phyloP scores from a whole-genome alignment of 495 filamentous ascomycete species.

The Aspergillus baeticus region DNA sequence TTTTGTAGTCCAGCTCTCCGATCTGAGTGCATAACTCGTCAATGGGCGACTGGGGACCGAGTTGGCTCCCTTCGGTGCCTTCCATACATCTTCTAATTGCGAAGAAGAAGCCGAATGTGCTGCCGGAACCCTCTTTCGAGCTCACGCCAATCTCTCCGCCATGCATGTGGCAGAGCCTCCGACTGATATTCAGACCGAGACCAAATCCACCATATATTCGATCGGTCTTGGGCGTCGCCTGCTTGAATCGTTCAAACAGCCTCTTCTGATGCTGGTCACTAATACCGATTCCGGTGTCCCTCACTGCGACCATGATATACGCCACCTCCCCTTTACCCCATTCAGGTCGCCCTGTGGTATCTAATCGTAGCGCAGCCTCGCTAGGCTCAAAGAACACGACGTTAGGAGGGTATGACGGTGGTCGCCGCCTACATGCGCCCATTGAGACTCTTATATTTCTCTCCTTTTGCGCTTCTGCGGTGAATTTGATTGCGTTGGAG shows the following conservation, averaged over 20 bases:
- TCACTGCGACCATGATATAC: conserved; percentile 71
- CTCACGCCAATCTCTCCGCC: conserved; percentile 82
- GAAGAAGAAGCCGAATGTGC: conserved; percentile 85
- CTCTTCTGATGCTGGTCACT: conserved; percentile 69
- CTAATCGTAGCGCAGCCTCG: conserved; percentile 30
- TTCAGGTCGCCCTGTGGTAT: conserved; percentile 52
- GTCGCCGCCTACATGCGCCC: conserved; percentile 58
- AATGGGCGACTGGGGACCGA: conserved; percentile 14
- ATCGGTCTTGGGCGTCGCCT: conserved; percentile 75
- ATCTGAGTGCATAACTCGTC: conserved; percentile 23
- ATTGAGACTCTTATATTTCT: conserved; percentile 69
- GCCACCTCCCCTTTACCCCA: conserved; percentile 69
- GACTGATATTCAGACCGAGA: conserved; percentile 78
- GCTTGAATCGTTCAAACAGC: conserved; percentile 79
- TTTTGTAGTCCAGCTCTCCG: conserved; percentile 19
- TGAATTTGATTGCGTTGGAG: conserved; percentile 80
- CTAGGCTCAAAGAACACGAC: conserved; percentile 54
- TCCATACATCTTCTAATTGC: conserved; percentile 46
- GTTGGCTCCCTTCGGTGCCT: conserved; percentile 8
- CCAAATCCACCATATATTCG: conserved; percentile 81
- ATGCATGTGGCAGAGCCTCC: conserved; percentile 75
- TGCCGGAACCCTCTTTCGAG: conserved; percentile 68
- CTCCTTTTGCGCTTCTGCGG: conserved; percentile 47
- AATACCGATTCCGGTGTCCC: conserved; percentile 77
- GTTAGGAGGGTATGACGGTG: conserved; percentile 42